Base-by-base conservation (phyloP, 495 filamentous ascomycete species). In the Hyphodiscus hymeniophilus region DNA sequence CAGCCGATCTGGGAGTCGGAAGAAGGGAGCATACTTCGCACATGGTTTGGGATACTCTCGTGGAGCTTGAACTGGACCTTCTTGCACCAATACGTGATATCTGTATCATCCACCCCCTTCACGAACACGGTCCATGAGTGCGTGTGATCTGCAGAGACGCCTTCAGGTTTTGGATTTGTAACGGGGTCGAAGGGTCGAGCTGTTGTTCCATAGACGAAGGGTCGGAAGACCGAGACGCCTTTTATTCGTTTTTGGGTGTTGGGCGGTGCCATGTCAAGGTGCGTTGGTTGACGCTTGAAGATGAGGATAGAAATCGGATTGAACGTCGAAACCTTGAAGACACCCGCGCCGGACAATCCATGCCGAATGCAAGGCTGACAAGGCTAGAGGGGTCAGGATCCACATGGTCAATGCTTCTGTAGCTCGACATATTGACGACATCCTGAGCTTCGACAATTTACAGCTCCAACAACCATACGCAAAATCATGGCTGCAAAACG, bases 1-100 rank as follows among this genome's bases (percentile, higher is more conserved):
- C 38, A 20, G 8, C 6, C 11, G 8, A 42, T 16, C 39, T 17
- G 3, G 39, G 11, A 15, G 12, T 7, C 39, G 7, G 18, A 23
- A 43, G 1, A 8, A 24, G 30, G 39, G 38, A n/a, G 60, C 66
- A 34, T 56, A 77, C 76, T 88, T 50, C 92, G 85, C 2, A 90
- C 71, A 51, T 83, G 81, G 61, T 95, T 90, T 30, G 85, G 77
- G 63, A 95, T 96, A 4, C 89, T 92, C 59, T 96, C 89, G 72
- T 95, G 89, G 3, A 98, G 77, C 62, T 96, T 96, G 74, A 98
- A 97, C 63, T 94, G 87, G 3, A 96, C 92, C 59, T 95, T 92
- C 47, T 89, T 88, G 54, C 97, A 76, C 86, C 92, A 98, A 69
- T 92, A 89, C 42, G 86, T 88, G 58, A 95, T 84, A 68, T 94